A percentile compares a stretch with the other conserved stretches of the same genome.
Evolutionary conservation across 129 eudicot genomes (phyloP).

Genomic region (Lonicera japonica): DNA sequence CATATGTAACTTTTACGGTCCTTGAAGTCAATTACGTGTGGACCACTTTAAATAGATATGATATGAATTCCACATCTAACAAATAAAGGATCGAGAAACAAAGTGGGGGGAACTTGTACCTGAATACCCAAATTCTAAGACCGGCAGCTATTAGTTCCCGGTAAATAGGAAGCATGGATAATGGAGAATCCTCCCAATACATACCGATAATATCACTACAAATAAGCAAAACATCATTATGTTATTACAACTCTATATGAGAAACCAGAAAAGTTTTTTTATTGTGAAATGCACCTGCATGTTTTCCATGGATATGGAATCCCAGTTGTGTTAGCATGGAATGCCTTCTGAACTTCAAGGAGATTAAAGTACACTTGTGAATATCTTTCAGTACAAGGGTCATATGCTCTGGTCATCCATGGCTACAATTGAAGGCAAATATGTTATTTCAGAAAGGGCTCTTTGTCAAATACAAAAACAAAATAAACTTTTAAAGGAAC

Average conservation of each 20-base stretch:
- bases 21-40: no score
- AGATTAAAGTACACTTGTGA: conserved; percentile 66
- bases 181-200: conserved; percentile 86
- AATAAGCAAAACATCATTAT: conserved; percentile 6
- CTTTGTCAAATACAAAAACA: not conserved
- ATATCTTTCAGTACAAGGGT: conserved; percentile 89
- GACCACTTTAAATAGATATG: no score
- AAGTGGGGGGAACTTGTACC: conserved; percentile 36
- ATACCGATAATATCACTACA: conserved; percentile 75
- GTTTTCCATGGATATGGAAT: conserved; percentile 76
- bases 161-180: conserved; percentile 88
- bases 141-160: conserved; percentile 86
- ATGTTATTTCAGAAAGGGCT: not conserved
- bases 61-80: no score
- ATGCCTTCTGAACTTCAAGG: conserved; percentile 88
- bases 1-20: no score
- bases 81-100: not conserved
- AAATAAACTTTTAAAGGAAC: not conserved
- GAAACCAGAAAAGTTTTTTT: not conserved
- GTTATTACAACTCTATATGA: not conserved
- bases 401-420: conserved; percentile 93
- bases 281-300: conserved; percentile 57
- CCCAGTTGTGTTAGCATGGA: conserved; percentile 72
- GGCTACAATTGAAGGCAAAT: conserved; percentile 38
- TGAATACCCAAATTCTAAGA: conserved; percentile 80